These are phyloP conservation scores for Biscogniauxia marginata DNA, from an alignment of 2,329 filamentous ascomycete species.

Conservation along the genomic window DNA sequence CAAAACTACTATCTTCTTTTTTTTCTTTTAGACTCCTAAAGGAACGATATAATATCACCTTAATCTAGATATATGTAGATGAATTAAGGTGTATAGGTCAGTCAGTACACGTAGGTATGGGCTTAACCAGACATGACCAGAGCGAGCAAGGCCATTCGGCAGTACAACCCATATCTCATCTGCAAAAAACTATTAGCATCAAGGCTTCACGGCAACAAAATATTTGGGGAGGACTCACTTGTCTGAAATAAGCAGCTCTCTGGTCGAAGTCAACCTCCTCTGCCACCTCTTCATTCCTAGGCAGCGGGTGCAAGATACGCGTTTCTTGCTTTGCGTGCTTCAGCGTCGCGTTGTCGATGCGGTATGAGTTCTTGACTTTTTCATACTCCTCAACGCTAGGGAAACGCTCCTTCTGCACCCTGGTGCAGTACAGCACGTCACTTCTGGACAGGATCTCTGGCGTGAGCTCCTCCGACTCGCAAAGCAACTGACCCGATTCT, in stretches of 20 bases:
- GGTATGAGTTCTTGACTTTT: conserved; percentile 80
- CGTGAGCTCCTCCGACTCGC: conserved; percentile 76
- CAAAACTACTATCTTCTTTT: conserved; percentile 19
- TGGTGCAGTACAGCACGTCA: conserved; percentile 95
- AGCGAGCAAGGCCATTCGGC: conserved; percentile 94
- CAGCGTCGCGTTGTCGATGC: conserved; percentile 86
- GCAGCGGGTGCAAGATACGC: conserved; percentile 93
- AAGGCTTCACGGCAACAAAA: not conserved
- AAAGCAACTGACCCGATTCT: conserved; percentile 71
- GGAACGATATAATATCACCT: conserved; percentile 11
- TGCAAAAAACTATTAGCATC: conserved; percentile 47
- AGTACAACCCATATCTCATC: conserved; percentile 98
- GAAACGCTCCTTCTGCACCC: conserved; percentile 96
- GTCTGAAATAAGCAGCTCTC: conserved; percentile 95
- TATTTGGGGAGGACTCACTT: conserved; percentile 64
- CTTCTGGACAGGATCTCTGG: conserved; percentile 81
- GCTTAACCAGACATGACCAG: conserved; percentile 69
- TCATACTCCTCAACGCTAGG: conserved; percentile 78
- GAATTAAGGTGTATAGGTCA: not conserved
- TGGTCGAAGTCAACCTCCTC: conserved; percentile 98
- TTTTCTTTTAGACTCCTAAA: conserved; percentile 19
- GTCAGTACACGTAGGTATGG: not conserved
- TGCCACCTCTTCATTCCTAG: conserved; percentile 87
- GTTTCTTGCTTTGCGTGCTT: conserved; percentile 90
- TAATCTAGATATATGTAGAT: not conserved